Percentiles rank a stretch among this genome's conserved stretches.
These are phyloP conservation scores for Amanita muscaria DNA, from an alignment of 768 basidiomycete genomes.

Conservation along the genomic window DNA sequence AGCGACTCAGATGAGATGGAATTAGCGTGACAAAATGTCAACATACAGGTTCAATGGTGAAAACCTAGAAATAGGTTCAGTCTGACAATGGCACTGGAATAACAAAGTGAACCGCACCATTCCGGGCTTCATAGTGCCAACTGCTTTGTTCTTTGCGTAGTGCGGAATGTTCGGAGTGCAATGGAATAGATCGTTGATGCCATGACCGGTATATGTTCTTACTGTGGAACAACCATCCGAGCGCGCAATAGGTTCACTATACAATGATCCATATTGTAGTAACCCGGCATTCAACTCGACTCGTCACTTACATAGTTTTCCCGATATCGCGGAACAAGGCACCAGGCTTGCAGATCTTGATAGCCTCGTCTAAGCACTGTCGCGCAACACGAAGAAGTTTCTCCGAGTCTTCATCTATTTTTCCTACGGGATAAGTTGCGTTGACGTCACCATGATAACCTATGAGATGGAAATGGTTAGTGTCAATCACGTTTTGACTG, in stretches of 20 bases:
- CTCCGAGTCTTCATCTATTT: slow-evolving; percentile 73
- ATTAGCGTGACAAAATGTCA: not conserved
- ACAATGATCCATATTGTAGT: not conserved
- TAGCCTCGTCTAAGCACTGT: slow-evolving; percentile 79
- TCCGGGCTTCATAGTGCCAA: slow-evolving; percentile 89
- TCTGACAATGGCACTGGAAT: slow-evolving; percentile 1
- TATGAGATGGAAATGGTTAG: slow-evolving; percentile 19
- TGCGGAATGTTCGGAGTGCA: slow-evolving; percentile 82
- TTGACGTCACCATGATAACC: slow-evolving; percentile 93
- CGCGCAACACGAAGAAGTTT: slow-evolving; percentile 80
- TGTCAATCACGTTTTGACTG: not conserved
- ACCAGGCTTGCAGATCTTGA: slow-evolving; percentile 90
- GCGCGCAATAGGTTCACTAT: slow-evolving; percentile 77
- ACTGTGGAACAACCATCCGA: slow-evolving; percentile 85
- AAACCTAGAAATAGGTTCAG: slow-evolving; percentile 31
- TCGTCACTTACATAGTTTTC: slow-evolving; percentile 63
- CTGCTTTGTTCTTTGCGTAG: slow-evolving; percentile 89
- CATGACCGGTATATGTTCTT: slow-evolving; percentile 87
- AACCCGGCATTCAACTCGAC: not conserved
- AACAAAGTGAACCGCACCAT: slow-evolving; percentile 52
- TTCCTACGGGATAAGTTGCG: slow-evolving; percentile 85
- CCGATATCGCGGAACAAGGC: slow-evolving; percentile 84
- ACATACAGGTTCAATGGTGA: slow-evolving; percentile 71
- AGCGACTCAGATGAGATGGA: not conserved
- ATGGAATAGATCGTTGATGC: slow-evolving; percentile 84